These are phyloP conservation scores for Lentithecium fluviatile DNA, from an alignment of 495 filamentous ascomycete genomes.

Conservation along the genomic window DNA sequence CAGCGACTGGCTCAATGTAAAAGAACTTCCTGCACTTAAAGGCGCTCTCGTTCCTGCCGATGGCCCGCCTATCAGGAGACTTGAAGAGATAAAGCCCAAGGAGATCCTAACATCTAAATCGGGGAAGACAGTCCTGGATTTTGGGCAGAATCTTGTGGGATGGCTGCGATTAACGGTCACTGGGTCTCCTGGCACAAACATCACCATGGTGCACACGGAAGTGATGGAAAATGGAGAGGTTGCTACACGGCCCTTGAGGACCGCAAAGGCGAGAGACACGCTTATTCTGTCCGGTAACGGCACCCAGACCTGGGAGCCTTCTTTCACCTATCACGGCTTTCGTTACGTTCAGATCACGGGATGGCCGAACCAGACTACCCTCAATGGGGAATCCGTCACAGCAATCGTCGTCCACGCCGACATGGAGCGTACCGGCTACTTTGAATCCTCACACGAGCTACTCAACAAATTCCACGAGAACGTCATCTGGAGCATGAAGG, in stretches of 20 bases:
- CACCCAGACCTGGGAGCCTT: constrained; percentile 44
- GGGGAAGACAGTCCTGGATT: constrained; percentile 53
- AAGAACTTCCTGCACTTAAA: neutral
- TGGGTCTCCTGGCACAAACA: constrained; percentile 41
- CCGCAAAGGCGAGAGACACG: constrained; percentile 49
- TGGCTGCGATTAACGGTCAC: constrained; percentile 29
- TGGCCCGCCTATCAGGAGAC: constrained; percentile 44
- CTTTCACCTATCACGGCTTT: constrained; percentile 58
- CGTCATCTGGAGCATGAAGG: constrained; percentile 53
- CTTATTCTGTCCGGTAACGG: constrained; percentile 42
- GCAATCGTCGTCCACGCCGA: constrained; percentile 54
- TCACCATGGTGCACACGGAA: constrained; percentile 52
- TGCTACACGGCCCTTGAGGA: constrained; percentile 50
- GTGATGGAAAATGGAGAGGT: constrained; percentile 55
- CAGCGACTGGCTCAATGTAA: constrained; percentile 6
- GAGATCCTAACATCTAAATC: constrained; percentile 48
- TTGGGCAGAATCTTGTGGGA: constrained; percentile 58
- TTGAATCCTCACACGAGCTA: constrained; percentile 49
- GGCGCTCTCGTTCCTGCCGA: constrained; percentile 33
- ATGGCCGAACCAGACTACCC: constrained; percentile 43
- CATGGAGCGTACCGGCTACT: constrained; percentile 50
- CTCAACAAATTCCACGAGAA: constrained; percentile 54
- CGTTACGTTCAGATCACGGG: constrained; percentile 53
- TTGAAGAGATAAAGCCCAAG: constrained; percentile 41
- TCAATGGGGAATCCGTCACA: constrained; percentile 33